phyloP scores from a whole-genome alignment of 441 rosid species.

The Adansonia grandidieri region DNA sequence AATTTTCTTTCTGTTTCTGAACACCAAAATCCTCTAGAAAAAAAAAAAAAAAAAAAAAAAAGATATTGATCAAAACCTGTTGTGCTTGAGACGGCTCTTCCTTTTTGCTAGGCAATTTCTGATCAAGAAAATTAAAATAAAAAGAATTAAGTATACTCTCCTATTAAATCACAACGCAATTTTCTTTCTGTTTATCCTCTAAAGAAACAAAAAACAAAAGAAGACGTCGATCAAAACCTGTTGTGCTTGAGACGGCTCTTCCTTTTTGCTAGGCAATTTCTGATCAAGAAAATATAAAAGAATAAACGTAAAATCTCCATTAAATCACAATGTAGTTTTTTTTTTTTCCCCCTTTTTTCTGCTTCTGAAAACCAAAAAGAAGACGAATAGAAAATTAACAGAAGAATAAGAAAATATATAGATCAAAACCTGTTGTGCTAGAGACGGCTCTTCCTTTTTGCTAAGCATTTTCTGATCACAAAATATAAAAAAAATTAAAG shows the following conservation, averaged over 20 bases:
- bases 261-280: conserved; percentile 14
- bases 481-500: not conserved
- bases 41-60: not conserved
- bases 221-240: not conserved
- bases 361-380: not conserved
- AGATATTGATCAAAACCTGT: not conserved
- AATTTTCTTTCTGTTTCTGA: not conserved
- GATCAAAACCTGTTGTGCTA: not conserved
- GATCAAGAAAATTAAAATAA: not conserved
- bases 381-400: not conserved
- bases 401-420: not conserved
- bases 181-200: not conserved
- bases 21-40: not conserved
- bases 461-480: conserved; percentile 28
- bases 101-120: conserved; percentile 40
- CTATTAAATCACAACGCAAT: not conserved
- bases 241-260: conserved; percentile 19
- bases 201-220: not conserved
- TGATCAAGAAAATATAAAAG: not conserved
- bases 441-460: not conserved
- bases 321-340: not conserved
- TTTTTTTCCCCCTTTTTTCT: not conserved
- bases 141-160: conserved; percentile 1
- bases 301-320: conserved; percentile 3
- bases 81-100: conserved; percentile 45